phyloP scores from a whole-genome alignment of 192 early-diverging fungal genomes.

The Rhizoclosmatium sp. region DNA sequence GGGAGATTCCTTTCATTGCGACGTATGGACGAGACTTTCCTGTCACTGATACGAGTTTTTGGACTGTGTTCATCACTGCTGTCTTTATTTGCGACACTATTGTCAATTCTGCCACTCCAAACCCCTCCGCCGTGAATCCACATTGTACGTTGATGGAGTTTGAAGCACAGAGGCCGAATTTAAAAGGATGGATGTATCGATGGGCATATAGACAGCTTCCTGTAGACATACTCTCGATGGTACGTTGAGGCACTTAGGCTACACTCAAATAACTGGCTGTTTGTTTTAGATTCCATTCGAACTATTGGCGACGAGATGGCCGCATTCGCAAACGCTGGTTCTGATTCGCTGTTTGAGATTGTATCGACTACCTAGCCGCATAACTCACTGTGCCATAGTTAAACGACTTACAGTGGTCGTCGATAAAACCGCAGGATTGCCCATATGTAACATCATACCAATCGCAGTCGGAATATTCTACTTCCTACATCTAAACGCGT shows the following conservation, averaged over 20 bases:
- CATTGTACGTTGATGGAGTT: slow-evolving; percentile 1
- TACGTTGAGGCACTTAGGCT: background rate
- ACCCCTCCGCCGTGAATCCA: background rate
- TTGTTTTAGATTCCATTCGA: slow-evolving; percentile 17
- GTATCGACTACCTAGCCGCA: background rate
- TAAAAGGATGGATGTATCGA: background rate
- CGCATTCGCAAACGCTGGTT: background rate
- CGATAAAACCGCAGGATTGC: background rate
- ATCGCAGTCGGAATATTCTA: slow-evolving; percentile 16
- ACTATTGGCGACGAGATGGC: background rate
- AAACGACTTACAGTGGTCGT: background rate
- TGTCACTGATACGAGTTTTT: background rate
- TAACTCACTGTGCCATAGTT: background rate
- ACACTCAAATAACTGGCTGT: background rate
- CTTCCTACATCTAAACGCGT: slow-evolving; percentile 22
- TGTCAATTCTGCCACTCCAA: background rate
- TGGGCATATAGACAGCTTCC: background rate
- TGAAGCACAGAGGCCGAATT: slow-evolving; percentile 3
- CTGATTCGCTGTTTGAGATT: background rate
- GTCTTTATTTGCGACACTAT: background rate
- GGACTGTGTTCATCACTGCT: background rate
- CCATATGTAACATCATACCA: slow-evolving; percentile 1
- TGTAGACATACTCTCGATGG: background rate
- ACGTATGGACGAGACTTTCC: background rate
- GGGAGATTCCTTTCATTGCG: slow-evolving; percentile 8